These are phyloP conservation scores for Solidago caesia DNA, from an alignment of 129 eudicot genomes.

Conservation along the genomic window DNA sequence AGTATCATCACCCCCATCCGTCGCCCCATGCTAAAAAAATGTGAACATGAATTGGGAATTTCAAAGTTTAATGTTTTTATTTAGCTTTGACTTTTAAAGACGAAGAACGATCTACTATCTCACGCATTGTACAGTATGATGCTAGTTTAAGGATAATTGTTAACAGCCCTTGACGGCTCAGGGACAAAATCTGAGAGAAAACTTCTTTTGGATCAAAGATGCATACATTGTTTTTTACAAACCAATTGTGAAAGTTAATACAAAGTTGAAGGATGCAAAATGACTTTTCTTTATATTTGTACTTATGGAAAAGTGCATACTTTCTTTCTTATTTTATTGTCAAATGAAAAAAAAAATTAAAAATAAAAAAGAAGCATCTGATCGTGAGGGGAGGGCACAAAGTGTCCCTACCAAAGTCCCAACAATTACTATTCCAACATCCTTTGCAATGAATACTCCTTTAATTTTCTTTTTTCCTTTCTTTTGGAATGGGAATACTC, in stretches of 20 bases:
- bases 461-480: too few species aligned
- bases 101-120: too few species aligned
- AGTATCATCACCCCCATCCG: too few species aligned
- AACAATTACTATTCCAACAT: neutral
- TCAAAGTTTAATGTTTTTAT: too few species aligned
- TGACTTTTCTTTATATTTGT: neutral
- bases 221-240: neutral
- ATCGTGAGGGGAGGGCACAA: slow-evolving; percentile 44
- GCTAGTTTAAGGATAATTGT: too few species aligned
- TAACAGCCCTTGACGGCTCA: neutral
- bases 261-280: neutral
- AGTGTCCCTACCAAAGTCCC: slow-evolving; percentile 26
- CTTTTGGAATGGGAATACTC: too few species aligned
- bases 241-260: neutral
- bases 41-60: too few species aligned
- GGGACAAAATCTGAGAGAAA: neutral
- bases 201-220: neutral
- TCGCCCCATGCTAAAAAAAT: too few species aligned
- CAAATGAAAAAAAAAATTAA: neutral
- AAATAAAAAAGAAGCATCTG: slow-evolving; percentile 14
- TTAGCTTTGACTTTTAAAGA: too few species aligned
- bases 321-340: neutral
- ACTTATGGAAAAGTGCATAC: neutral
- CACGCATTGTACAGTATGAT: too few species aligned
- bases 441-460: neutral